Base-by-base conservation (phyloP, 805 yeast species). In the Saturnispora ahearnii region DNA sequence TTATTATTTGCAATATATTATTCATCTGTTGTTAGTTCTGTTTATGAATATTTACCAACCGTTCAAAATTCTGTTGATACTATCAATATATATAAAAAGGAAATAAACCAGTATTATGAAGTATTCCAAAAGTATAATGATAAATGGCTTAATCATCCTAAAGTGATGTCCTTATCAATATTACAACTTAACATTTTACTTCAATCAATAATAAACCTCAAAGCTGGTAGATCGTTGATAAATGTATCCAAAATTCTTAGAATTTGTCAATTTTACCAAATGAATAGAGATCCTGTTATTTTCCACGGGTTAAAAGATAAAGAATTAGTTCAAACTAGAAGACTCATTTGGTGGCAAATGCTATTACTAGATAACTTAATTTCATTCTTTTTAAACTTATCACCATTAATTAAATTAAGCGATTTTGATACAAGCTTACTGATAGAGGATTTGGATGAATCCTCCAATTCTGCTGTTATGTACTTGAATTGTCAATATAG, bases 341-440 rank as follows among this genome's bases (percentile, higher is more conserved):
- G 85, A 59, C 59, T 78, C 48, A 59, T 81, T n/a, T 81, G 85
- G 84, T 81, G 84, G 84, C 80, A 78, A 36, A 76, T 81, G 7
- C 78, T 79, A 53, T 77, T 78, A 28, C 62, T 81, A 52, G 87
- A 81, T 59, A 77, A 50, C 60, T 77, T 61, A 9, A 57, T 61
- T n/a, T 60, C 65, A 3, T 56, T 53, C 21, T 60, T 56, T 15
- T 50, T 59, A 15, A 54, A 57, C 36, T 45, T 61, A 26, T 48
- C 61, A 3, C 62, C 65, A 13, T 52, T 53, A 3, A 59, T 61
- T 13, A 57, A 53, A 40, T 34, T 59, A 11, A 40, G 49, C 31
- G 62, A 59, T 38, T 61, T 61, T 53, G 65, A 61, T 46, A 59
- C 64, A 12, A 54, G 55, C 10, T 48, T 61, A 38, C 54, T 62